A percentile compares a stretch with the other conserved stretches of the same genome.
Conservation (phyloP, 176 grass and related monocot genomes). For the Cocos nucifera region DNA sequence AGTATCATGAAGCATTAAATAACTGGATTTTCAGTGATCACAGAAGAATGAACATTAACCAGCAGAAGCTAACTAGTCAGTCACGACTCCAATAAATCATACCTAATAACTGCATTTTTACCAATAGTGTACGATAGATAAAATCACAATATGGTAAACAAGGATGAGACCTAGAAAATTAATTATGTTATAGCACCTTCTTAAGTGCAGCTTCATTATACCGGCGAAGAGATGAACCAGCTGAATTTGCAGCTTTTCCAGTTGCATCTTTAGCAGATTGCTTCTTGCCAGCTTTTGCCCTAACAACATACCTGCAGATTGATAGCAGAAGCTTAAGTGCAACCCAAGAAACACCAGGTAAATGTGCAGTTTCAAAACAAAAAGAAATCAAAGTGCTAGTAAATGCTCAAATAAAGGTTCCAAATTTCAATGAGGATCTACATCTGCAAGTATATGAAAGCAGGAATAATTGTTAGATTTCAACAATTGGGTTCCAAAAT, state of each 20-base stretch:
- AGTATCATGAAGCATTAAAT: too few species aligned
- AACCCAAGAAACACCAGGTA: not conserved
- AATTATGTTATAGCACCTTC: slow-evolving; percentile 32
- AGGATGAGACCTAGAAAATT: not conserved
- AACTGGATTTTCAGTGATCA: too few species aligned
- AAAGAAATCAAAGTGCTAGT: not conserved
- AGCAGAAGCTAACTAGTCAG: too few species aligned
- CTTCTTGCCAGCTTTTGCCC: slow-evolving; percentile 90
- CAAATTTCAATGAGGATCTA: too few species aligned
- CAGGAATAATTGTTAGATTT: too few species aligned
- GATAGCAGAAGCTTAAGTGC: not conserved
- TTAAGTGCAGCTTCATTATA: slow-evolving; percentile 90
- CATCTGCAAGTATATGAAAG: too few species aligned
- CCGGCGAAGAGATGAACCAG: slow-evolving; percentile 75
- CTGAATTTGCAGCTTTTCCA: slow-evolving; percentile 84
- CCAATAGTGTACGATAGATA: too few species aligned
- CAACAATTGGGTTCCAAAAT: too few species aligned
- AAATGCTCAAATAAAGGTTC: not conserved
- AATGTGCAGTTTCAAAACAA: slow-evolving; percentile 1
- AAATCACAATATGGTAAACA: too few species aligned
- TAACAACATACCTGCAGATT: slow-evolving; percentile 81
- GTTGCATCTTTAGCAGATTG: slow-evolving; percentile 95
- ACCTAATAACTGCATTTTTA: too few species aligned
- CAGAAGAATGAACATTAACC: too few species aligned
- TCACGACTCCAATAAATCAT: too few species aligned